These are phyloP conservation scores for Tricholomella constricta DNA, from an alignment of 768 basidiomycete genomes.

Conservation along the genomic window DNA sequence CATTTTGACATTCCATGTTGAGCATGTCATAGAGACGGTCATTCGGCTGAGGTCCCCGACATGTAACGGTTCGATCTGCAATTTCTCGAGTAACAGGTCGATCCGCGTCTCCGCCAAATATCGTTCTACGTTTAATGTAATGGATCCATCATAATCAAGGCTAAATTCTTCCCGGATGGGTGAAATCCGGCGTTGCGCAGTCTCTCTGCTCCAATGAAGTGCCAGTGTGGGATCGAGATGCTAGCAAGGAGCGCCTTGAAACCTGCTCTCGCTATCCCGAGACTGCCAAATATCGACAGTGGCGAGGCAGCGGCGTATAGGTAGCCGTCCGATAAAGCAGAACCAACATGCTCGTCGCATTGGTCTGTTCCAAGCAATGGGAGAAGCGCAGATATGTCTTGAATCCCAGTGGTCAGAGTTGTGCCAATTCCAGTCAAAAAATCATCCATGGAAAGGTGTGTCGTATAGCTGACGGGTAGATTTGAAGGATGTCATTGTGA, in stretches of 20 bases:
- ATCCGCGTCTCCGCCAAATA: constrained; percentile 13
- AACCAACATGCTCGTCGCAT: constrained; percentile 22
- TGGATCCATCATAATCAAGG: constrained; percentile 15
- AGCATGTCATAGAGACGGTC: background rate
- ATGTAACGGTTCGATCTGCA: constrained; percentile 4
- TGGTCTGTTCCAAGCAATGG: no score
- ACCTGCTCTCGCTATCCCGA: constrained; percentile 21
- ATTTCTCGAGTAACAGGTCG: constrained; percentile 3
- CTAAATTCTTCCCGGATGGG: constrained; percentile 8
- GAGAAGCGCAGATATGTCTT: constrained; percentile 27
- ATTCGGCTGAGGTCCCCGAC: background rate
- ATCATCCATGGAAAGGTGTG: no score
- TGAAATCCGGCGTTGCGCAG: constrained; percentile 12
- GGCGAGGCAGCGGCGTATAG: constrained; percentile 26
- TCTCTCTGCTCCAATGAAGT: constrained; percentile 10
- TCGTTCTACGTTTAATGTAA: background rate
- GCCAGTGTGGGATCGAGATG: background rate
- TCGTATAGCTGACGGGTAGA: no score
- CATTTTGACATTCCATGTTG: constrained; percentile 4
- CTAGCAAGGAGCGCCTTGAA: constrained; percentile 16
- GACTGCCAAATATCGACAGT: constrained; percentile 25
- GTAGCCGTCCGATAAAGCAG: constrained; percentile 19
- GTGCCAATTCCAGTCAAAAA: constrained; percentile 1
- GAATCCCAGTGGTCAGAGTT: constrained; percentile 22
- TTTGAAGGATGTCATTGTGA: no score